These are phyloP conservation scores for Sonneratia alba DNA, from an alignment of 345 rosid genomes.

Conservation along the genomic window DNA sequence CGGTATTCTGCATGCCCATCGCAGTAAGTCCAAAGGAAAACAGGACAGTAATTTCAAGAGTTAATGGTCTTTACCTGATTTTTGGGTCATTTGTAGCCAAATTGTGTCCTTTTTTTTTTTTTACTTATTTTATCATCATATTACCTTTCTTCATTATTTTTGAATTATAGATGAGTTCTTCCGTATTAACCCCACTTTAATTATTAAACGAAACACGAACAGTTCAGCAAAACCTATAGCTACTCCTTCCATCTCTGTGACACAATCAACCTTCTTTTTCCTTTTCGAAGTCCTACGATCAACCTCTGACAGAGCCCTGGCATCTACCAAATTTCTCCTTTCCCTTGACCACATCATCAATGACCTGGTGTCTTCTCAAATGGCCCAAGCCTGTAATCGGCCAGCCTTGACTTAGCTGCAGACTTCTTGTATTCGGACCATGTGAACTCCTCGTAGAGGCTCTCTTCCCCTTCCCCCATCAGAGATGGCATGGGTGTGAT, in stretches of 20 bases:
- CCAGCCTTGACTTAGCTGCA: conserved; percentile 66
- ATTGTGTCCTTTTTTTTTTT: no score
- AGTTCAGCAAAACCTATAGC: background rate
- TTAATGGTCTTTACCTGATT: no score
- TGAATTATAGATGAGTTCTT: no score
- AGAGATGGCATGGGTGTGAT: conserved; percentile 48
- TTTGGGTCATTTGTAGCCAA: no score
- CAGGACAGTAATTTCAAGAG: no score
- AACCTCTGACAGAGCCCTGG: background rate
- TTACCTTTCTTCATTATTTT: no score
- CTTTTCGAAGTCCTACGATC: background rate
- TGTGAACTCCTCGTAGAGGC: conserved; percentile 73
- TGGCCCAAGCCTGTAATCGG: conserved; percentile 59
- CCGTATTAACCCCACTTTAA: no score
- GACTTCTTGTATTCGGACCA: conserved; percentile 77
- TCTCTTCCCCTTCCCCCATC: conserved; percentile 43
- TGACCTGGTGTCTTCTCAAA: conserved; percentile 38
- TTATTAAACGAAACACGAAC: background rate
- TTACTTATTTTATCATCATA: no score
- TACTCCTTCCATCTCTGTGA: background rate
- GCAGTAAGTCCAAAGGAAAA: no score
- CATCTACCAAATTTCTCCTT: background rate
- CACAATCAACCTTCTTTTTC: background rate
- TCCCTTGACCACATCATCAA: background rate
- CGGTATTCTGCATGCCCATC: no score